These are phyloP conservation scores for Polygonum aviculare DNA, from an alignment of 148 eudicot species.

Conservation along the genomic window DNA sequence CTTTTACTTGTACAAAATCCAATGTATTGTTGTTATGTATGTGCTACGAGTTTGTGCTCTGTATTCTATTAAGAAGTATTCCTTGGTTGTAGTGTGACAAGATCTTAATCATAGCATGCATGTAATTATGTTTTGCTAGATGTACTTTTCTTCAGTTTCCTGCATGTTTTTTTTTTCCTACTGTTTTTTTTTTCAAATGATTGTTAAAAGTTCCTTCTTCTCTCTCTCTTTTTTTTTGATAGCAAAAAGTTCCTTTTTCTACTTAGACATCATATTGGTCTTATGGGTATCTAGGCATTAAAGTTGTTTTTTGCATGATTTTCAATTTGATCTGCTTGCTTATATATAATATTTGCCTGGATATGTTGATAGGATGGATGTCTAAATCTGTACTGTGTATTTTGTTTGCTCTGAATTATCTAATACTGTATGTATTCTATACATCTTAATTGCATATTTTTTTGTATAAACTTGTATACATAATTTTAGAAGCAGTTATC, in stretches of 20 bases:
- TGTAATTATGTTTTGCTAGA: not conserved
- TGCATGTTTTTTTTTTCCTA: not conserved
- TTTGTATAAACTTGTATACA: not conserved
- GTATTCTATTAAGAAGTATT: not conserved
- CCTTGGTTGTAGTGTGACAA: not conserved
- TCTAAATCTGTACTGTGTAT: not conserved
- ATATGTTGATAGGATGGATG: not conserved
- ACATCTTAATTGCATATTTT: not conserved
- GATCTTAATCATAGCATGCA: not conserved
- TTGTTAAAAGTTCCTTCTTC: not conserved
- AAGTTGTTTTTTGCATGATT: not conserved
- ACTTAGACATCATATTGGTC: not conserved
- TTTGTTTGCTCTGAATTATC: not conserved
- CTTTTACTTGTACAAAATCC: not conserved
- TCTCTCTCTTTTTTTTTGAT: too few relatives aligned
- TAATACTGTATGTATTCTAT: not conserved
- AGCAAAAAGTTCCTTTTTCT: not conserved
- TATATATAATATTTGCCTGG: not conserved
- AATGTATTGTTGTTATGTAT: not conserved
- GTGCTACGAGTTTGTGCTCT: slow-evolving; percentile 1
- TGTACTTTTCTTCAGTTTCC: not conserved
- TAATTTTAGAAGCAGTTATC: not conserved
- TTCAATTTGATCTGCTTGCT: not conserved
- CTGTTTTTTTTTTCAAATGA: not conserved
- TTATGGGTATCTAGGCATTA: not conserved